Evolutionary conservation across 2,329 filamentous ascomycete species (phyloP).

Genomic region (Colletotrichum sp.): DNA sequence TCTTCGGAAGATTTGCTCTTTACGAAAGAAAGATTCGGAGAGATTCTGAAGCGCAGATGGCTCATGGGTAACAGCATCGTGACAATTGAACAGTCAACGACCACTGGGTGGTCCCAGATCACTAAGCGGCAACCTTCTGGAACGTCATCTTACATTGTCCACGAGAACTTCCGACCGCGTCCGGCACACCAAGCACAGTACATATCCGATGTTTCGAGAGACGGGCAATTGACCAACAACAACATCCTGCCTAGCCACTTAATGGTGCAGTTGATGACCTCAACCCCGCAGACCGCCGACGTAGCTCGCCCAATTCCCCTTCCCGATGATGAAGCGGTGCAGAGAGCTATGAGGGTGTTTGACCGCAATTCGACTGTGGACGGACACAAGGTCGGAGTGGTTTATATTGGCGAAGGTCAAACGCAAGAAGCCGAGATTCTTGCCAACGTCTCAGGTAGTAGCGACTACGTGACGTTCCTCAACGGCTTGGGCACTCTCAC

Average conservation of each 20-base stretch:
- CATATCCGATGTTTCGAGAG: slow-evolving; percentile 52
- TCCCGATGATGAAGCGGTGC: slow-evolving; percentile 71
- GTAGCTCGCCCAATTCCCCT: slow-evolving; percentile 76
- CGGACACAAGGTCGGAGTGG: slow-evolving; percentile 92
- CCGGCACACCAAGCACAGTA: slow-evolving; percentile 61
- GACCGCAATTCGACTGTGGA: slow-evolving; percentile 91
- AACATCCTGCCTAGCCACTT: slow-evolving; percentile 76
- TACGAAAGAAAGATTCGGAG: slow-evolving; percentile 66
- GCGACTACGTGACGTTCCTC: slow-evolving; percentile 87
- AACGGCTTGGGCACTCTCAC: slow-evolving; percentile 83
- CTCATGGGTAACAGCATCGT: slow-evolving; percentile 76
- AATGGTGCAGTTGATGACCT: slow-evolving; percentile 71
- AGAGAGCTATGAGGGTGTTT: slow-evolving; percentile 79
- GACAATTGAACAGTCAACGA: slow-evolving; percentile 73
- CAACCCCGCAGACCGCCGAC: slow-evolving; percentile 62
- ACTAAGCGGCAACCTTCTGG: slow-evolving; percentile 76
- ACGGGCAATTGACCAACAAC: slow-evolving; percentile 59
- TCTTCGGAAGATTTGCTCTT: slow-evolving; percentile 72
- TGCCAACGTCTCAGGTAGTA: slow-evolving; percentile 83
- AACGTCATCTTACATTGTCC: slow-evolving; percentile 63
- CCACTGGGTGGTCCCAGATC: slow-evolving; percentile 72
- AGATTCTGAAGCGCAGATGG: slow-evolving; percentile 72
- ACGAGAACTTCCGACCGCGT: slow-evolving; percentile 63
- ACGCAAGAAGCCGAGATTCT: slow-evolving; percentile 84
- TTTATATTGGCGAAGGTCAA: slow-evolving; percentile 91